Percentiles rank a stretch among this genome's conserved stretches.
Conservation (phyloP, 2,329 filamentous ascomycete genomes). For the Zarea fungicola region DNA sequence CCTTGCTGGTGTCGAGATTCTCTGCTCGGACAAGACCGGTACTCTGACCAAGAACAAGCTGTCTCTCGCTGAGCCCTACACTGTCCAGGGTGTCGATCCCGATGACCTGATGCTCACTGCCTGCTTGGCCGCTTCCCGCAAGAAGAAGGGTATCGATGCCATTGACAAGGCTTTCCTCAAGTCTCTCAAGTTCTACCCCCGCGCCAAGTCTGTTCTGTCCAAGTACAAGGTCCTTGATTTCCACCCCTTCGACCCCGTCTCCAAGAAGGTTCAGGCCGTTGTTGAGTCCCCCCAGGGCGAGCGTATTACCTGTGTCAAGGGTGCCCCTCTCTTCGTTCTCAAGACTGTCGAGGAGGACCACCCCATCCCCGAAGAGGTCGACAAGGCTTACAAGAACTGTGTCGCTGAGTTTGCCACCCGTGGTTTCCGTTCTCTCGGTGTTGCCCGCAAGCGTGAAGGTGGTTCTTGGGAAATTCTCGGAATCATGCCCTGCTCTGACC, state of each 20-base stretch:
- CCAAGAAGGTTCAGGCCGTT: constrained; percentile 83
- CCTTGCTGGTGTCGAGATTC: constrained; percentile 85
- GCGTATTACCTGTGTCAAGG: constrained; percentile 84
- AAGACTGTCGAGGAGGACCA: constrained; percentile 85
- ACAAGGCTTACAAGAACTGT: constrained; percentile 85
- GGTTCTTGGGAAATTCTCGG: constrained; percentile 85
- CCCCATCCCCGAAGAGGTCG: constrained; percentile 68
- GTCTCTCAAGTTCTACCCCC: constrained; percentile 74
- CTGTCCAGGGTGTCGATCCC: constrained; percentile 72
- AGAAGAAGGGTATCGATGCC: constrained; percentile 93
- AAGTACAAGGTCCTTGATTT: constrained; percentile 84
- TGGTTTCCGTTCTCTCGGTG: constrained; percentile 90
- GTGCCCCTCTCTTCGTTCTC: constrained; percentile 80
- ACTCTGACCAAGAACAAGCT: constrained; percentile 94
- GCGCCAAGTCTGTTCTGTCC: constrained; percentile 71
- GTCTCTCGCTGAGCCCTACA: constrained; percentile 79
- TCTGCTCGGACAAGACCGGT: constrained; percentile 92
- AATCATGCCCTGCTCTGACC: constrained; percentile 92
- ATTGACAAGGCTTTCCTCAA: constrained; percentile 95
- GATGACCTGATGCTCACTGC: constrained; percentile 91
- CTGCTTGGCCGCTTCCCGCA: constrained; percentile 82
- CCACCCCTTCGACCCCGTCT: constrained; percentile 85
- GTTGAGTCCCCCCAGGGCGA: constrained; percentile 81
- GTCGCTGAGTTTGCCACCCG: constrained; percentile 86
- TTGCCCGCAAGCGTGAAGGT: constrained; percentile 82